Base-by-base conservation (phyloP, 106 monocot species). In the Alisma plantagoaquatica region DNA sequence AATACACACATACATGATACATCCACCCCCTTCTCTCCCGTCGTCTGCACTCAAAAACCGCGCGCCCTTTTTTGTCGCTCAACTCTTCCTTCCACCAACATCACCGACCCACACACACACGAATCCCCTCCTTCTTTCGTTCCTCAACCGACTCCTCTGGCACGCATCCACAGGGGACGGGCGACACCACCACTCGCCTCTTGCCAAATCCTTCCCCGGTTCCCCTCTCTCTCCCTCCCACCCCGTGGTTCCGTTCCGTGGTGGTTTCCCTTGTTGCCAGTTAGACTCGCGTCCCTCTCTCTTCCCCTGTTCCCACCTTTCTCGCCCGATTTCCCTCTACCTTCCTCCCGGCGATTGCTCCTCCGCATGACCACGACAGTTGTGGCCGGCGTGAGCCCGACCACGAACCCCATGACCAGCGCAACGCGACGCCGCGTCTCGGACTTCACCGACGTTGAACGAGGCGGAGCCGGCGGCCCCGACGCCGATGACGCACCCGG, bases 311-410 rank as follows among this genome's bases (percentile, higher is more conserved):
- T 38, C 35, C 14, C 35, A 38, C 6, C 35, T 14, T 38, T 38
- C 14, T 14, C 14, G 9, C 35, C 14, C 35, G 35, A 8, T 38
- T 38, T 38, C 14, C 35, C 35, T 38, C 6, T 38, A n/a, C 14
- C 35, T 38, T 8, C 6, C 14, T 38, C 35, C 14, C 14, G 35
- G 35, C 14, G 14, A 14, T 14, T 6, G 6, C 35, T 8, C 48
- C 35, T n/a, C n/a, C n/a, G n/a, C 9, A 14, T 6, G 27, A 51
- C 27, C 27, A 51, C 51, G 10, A 27, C 51, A 1, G 23, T 51
- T 5, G 51, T 51, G 27, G 51, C 27, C 51, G 51, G 51, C 51
- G 51, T 51, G 27, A 51, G 51, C 51, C 51, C 51, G 27, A 47
- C 5, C n/a, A 12, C 51, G 24, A 51, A 51, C 24, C 51, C 51